Evolutionary conservation across 805 yeast species (phyloP), one percentile per base, ranked within the genome.

Genomic region (Wickerhamomyces chambardii): DNA sequence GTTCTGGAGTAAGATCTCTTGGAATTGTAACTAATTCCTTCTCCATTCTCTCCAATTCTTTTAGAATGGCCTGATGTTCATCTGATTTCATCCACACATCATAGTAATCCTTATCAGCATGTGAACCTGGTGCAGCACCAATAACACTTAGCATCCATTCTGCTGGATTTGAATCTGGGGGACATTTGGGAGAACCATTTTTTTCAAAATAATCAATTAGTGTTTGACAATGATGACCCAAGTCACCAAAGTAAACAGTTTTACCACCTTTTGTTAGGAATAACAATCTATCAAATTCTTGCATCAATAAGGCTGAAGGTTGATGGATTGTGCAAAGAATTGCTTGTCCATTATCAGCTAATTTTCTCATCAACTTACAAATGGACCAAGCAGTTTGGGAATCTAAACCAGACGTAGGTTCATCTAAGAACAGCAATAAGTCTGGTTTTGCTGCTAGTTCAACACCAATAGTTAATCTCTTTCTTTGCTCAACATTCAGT

Each of bases 131-230:
- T 25, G 87, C 86, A 36, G 87, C 87, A 49, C 89, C 87, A 48
- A 80, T 81, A 43, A 78, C 83, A 42, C 82, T 82, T 58, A 86
- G 65, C 95, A 86, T 86, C 92, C 94, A 86, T 62, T 85, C 95
- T 12, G 89, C 90, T 24, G 90, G 92, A 45, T 83, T 83, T 5
- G 84, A 85, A 30, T 66, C 66, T 6, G 65, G 60, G 15, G 89
- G 87, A 61, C 89, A 82, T 36, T 63, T 61, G 18, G 66, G 70
- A 29, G 87, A 74, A 36, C 86, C 87, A 43, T 79, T 56, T 5
- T 55, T 52, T 54, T 81, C 86, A 48, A 82, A 80, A 51, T 81
- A 81, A 34, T 70, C 58, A 38, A 79, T 78, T 62, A 81, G 63
- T 4, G 73, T 65, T 30, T 55, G 50, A 46, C 74, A 76, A 46